These are phyloP conservation scores for Citrus maxima DNA, from an alignment of 345 rosid species.

Conservation along the genomic window DNA sequence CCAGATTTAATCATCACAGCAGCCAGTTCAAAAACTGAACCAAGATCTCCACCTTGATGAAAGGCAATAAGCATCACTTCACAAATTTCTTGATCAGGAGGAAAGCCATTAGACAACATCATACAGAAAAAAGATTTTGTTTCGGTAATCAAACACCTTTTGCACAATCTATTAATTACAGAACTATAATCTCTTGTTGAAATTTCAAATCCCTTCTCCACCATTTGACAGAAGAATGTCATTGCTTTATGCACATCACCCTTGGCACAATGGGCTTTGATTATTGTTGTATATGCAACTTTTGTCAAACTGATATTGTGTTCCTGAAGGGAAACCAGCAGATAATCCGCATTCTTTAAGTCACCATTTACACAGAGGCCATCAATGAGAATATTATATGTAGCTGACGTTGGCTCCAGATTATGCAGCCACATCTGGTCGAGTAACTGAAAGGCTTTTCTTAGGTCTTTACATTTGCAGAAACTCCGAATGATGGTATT, in stretches of 20 bases:
- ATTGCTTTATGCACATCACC: slow-evolving; percentile 49
- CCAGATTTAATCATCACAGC: slow-evolving; percentile 53
- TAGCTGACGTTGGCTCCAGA: slow-evolving; percentile 50
- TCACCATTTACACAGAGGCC: slow-evolving; percentile 52
- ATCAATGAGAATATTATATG: slow-evolving; percentile 57
- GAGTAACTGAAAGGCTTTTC: slow-evolving; percentile 39
- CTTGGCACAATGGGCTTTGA: slow-evolving; percentile 75
- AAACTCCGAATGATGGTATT: slow-evolving; percentile 52
- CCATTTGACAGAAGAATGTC: slow-evolving; percentile 44
- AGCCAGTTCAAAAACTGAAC: slow-evolving; percentile 34
- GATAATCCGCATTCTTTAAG: slow-evolving; percentile 44
- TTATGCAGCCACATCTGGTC: slow-evolving; percentile 41
- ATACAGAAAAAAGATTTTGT: slow-evolving; percentile 45
- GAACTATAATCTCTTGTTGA: slow-evolving; percentile 66
- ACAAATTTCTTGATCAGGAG: slow-evolving; percentile 61
- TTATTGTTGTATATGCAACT: slow-evolving; percentile 56
- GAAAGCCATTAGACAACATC: slow-evolving; percentile 55
- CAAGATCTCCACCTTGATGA: slow-evolving; percentile 26
- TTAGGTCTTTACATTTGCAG: slow-evolving; percentile 38
- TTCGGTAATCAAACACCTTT: slow-evolving; percentile 34
- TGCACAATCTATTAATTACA: slow-evolving; percentile 69
- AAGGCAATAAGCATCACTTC: slow-evolving; percentile 44
- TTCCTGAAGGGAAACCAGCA: slow-evolving; percentile 44
- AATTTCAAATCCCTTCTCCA: slow-evolving; percentile 55
- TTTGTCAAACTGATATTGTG: slow-evolving; percentile 33